Evolutionary conservation across 257 asterid genomes (phyloP), one percentile per base, ranked within the genome.

Genomic region (Cynanchum wilfordii): DNA sequence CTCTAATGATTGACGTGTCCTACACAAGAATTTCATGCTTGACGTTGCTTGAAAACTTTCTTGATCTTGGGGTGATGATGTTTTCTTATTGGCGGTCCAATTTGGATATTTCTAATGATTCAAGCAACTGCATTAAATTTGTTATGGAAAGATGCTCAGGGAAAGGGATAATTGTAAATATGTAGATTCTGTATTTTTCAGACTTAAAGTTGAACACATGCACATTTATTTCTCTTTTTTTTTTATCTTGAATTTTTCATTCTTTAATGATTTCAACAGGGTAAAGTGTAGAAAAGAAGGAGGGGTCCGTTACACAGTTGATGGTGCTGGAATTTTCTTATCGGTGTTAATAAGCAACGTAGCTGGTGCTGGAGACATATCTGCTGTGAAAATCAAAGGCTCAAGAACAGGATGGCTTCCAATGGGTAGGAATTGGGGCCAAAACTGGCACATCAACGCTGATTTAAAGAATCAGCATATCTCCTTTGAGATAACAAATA

Each of bases 361-460:
- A 15, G 95, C 90, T 44, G 84, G 86, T 74, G 86, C 88, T 12
- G 95, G 95, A 68, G 87, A 85, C 73, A 77, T 89, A 64, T 85
- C 33, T 57, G 87, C 82, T 6, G 81, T 80, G 68, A 84, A 84
- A 66, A 74, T 82, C 52, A 84, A 84, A 74, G 86, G 84, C 17
- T 69, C 88, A 45, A 76, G 79, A 64, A 81, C 87, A 51, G 83
- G 84, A 45, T 78, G 83, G 85, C 87, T 78, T 58, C 82, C 75
- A 10, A 84, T 89, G 95, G 95, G 87, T 33, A 81, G 95, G 80
- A 85, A 85, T 62, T 89, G 95, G 95, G 92, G 92, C 40, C 94
- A 88, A 73, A 84, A 75, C 62, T 86, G 91, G 94, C 91, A 86
- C 65, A 76, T 85, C 76, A 88, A 83, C 72, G 80, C 84, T 10